Conservation (phyloP, 2,329 filamentous ascomycete genomes). For the Pestalotiopsis sp. region DNA sequence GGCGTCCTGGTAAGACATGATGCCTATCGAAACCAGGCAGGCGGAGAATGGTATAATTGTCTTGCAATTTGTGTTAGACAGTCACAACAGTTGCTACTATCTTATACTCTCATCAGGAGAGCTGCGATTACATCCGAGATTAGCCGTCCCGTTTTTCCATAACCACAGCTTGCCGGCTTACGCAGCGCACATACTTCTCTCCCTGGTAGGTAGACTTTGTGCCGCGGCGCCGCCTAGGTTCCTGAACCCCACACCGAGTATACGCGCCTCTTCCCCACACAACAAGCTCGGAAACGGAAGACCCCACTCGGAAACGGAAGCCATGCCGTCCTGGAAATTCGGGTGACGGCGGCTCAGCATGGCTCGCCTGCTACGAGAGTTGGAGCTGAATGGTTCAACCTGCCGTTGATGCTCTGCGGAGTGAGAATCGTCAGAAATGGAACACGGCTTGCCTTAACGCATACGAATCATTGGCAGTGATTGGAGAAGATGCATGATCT, state of each 20-base stretch:
- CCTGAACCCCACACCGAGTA: background rate
- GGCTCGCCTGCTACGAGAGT: background rate
- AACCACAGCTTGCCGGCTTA: background rate
- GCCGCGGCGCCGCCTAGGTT: background rate
- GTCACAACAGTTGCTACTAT: background rate
- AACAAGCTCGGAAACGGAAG: slow-evolving; percentile 3
- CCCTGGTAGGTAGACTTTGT: background rate
- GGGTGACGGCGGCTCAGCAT: background rate
- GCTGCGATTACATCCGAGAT: background rate
- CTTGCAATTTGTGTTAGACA: background rate
- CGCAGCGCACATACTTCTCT: background rate
- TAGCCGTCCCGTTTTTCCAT: background rate
- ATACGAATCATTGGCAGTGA: too few species aligned
- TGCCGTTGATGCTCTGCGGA: too few species aligned
- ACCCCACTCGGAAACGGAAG: slow-evolving; percentile 2
- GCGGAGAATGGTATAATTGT: background rate
- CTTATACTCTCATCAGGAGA: background rate
- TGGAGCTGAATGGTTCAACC: background rate
- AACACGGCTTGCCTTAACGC: too few species aligned
- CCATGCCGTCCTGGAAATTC: background rate
- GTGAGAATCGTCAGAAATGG: too few species aligned
- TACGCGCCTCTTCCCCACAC: background rate
- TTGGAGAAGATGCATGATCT: too few species aligned
- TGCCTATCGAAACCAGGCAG: background rate
- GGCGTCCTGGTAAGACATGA: slow-evolving; percentile 4